Conservation (phyloP, 2,329 filamentous ascomycete genomes). For the Aureobasidium sp. region DNA sequence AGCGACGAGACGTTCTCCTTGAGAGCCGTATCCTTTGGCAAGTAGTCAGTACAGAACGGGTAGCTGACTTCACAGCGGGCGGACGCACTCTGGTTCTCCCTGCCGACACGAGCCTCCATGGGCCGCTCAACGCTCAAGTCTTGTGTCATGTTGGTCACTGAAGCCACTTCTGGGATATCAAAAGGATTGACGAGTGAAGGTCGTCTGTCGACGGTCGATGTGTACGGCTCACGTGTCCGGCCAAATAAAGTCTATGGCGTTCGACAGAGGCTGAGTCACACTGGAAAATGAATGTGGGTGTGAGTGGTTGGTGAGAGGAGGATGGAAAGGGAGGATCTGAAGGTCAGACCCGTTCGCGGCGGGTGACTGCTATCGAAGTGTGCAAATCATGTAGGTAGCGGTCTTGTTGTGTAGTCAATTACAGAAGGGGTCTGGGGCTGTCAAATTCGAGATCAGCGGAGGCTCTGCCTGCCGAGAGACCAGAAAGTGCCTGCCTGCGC, state of each 20-base stretch:
- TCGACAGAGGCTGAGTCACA: conserved; percentile 13
- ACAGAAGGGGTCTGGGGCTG: background rate
- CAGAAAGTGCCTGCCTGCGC: background rate
- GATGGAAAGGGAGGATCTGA: conserved; percentile 15
- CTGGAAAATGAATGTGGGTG: background rate
- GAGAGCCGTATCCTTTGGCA: conserved; percentile 74
- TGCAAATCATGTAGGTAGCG: background rate
- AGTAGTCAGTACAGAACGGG: conserved; percentile 16
- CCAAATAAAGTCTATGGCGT: conserved; percentile 14
- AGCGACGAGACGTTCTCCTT: conserved; percentile 90
- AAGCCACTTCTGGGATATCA: background rate
- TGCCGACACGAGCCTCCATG: conserved; percentile 62
- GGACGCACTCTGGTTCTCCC: conserved; percentile 72
- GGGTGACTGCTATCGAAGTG: conserved; percentile 19
- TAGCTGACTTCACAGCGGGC: background rate
- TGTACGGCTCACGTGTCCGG: conserved; percentile 5
- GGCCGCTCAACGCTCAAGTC: conserved; percentile 29
- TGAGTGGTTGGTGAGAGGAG: conserved; percentile 13
- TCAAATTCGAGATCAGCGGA: background rate
- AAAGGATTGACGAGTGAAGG: background rate
- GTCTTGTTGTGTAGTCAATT: background rate
- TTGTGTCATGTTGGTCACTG: conserved; percentile 33
- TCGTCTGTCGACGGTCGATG: background rate
- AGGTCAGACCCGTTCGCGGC: conserved; percentile 42
- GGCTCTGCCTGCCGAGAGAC: background rate